phyloP scores from a whole-genome alignment of 768 basidiomycete genomes.

The Russula ochroleuca region DNA sequence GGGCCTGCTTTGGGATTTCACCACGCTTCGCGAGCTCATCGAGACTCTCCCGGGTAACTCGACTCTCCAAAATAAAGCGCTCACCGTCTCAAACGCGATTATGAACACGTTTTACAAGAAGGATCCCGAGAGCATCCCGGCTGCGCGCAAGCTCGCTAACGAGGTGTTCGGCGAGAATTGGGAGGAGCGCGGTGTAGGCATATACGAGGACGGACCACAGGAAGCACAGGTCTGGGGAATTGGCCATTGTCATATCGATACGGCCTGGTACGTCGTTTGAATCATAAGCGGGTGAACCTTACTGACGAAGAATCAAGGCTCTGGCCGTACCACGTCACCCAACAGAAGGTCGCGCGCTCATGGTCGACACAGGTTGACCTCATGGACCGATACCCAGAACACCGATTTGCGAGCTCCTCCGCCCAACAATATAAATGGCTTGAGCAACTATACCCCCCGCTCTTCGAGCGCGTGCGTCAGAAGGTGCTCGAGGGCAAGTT shows the following conservation, averaged over 20 bases:
- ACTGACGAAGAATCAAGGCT: slow-evolving; percentile 41
- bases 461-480: slow-evolving; percentile 76
- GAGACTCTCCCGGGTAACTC: slow-evolving; percentile 76
- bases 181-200: slow-evolving; percentile 64
- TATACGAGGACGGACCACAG: slow-evolving; percentile 64
- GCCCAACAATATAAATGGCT: slow-evolving; percentile 97
- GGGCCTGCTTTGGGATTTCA: slow-evolving; percentile 85
- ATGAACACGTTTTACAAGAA: slow-evolving; percentile 82
- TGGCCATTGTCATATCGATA: slow-evolving; percentile 79
- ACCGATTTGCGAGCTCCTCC: slow-evolving; percentile 82
- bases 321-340: slow-evolving; percentile 94
- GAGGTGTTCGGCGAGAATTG: slow-evolving; percentile 80
- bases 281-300: background rate
- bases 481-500: slow-evolving; percentile 77
- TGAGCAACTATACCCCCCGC: slow-evolving; percentile 78
- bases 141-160: slow-evolving; percentile 70
- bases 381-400: slow-evolving; percentile 96
- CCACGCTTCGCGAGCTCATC: slow-evolving; percentile 66
- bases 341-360: slow-evolving; percentile 94
- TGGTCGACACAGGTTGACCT: slow-evolving; percentile 98
- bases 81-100: slow-evolving; percentile 74
- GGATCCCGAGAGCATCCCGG: slow-evolving; percentile 50
- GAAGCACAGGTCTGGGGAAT: slow-evolving; percentile 75
- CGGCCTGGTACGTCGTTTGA: slow-evolving; percentile 55
- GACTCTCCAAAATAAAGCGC: slow-evolving; percentile 74